Percentiles rank a stretch among this genome's conserved stretches.
Evolutionary conservation across 148 eudicot species (phyloP).

Genomic region (Spergularia bocconei): DNA sequence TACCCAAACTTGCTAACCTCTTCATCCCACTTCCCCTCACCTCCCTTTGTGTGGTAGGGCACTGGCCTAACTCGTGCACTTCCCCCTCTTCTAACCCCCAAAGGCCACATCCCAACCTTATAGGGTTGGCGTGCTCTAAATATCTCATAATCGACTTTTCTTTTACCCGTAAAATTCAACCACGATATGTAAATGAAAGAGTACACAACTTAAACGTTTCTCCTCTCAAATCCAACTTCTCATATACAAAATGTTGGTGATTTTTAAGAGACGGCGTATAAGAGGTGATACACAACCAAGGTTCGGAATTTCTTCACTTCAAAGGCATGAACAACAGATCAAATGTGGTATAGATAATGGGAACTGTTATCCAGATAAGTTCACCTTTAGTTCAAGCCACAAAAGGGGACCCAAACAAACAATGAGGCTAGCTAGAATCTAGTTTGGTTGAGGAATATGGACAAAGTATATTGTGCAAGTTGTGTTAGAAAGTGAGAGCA

Average conservation of each 20-base stretch:
- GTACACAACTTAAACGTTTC: too few species aligned
- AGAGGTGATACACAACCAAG: too few species aligned
- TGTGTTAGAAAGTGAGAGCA: slow-evolving; percentile 22
- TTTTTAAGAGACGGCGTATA: too few species aligned
- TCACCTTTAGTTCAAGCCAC: slow-evolving; percentile 11
- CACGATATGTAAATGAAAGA: too few species aligned
- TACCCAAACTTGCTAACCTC: slow-evolving; percentile 1
- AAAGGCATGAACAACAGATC: too few species aligned
- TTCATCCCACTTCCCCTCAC: too few species aligned
- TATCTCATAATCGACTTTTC: too few species aligned
- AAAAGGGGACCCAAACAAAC: not conserved
- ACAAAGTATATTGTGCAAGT: slow-evolving; percentile 30
- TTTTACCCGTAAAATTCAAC: too few species aligned
- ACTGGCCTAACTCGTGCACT: not conserved
- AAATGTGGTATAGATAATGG: not conserved
- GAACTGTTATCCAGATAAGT: slow-evolving; percentile 15
- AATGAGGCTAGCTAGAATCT: slow-evolving; percentile 14
- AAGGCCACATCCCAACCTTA: not conserved
- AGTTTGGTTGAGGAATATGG: slow-evolving; percentile 17
- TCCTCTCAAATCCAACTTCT: too few species aligned
- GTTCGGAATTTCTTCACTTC: too few species aligned
- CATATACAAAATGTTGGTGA: too few species aligned
- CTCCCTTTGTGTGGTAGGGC: slow-evolving; percentile 9
- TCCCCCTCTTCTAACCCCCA: not conserved
- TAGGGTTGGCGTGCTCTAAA: too few species aligned